Evolutionary conservation across 2,329 filamentous ascomycete species (phyloP).

Genomic region (Aspergillus sp.): DNA sequence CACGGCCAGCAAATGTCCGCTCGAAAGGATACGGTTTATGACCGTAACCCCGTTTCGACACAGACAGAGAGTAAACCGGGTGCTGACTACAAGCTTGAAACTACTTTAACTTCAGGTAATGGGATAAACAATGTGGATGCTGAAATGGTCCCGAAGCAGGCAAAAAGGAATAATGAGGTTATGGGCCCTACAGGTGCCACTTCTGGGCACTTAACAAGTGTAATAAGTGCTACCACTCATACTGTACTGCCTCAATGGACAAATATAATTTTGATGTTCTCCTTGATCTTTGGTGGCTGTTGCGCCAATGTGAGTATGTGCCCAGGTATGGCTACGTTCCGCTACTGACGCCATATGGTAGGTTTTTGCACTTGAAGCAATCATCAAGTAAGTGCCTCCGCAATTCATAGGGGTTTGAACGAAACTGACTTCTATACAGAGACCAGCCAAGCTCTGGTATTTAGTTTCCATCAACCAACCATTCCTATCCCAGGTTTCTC

Average conservation of each 20-base stretch:
- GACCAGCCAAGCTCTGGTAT: conserved; percentile 81
- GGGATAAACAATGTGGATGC: not conserved
- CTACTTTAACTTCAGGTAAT: not conserved
- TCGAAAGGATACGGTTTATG: not conserved
- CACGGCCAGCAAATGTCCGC: not conserved
- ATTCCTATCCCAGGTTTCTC: conserved; percentile 1
- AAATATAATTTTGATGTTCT: conserved; percentile 67
- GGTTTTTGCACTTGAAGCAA: conserved; percentile 95
- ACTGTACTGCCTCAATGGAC: conserved; percentile 60
- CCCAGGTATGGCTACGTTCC: conserved; percentile 10
- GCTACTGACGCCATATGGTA: conserved; percentile 42
- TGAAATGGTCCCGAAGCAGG: not conserved
- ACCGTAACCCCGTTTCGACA: not conserved
- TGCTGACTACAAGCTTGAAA: not conserved
- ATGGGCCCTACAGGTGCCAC: not conserved
- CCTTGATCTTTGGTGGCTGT: conserved; percentile 91
- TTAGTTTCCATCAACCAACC: conserved; percentile 14
- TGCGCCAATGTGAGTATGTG: conserved; percentile 76
- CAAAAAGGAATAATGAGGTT: not conserved
- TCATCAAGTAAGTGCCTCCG: conserved; percentile 72
- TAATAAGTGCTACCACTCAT: conserved; percentile 34
- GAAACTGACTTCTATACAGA: conserved; percentile 48
- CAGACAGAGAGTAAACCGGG: not conserved
- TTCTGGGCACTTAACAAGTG: conserved; percentile 11
- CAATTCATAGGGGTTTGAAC: not conserved